Evolutionary conservation across 257 asterid species (phyloP).

Genomic region (Galeopsis tetrahit): DNA sequence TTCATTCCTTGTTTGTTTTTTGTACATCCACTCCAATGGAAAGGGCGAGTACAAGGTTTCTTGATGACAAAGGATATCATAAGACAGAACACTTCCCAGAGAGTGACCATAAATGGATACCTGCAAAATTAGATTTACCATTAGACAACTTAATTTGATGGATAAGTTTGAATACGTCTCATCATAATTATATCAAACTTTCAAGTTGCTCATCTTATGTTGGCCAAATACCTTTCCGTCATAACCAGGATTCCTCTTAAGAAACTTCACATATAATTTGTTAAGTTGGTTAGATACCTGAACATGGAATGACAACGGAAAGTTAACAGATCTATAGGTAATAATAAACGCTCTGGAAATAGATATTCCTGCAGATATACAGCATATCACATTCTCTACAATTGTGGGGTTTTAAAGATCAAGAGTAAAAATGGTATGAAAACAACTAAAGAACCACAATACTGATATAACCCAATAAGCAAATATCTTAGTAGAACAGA

Average conservation of each 20-base stretch:
- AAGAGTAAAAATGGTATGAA: neutral
- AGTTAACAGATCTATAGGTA: constrained; percentile 21
- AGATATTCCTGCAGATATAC: constrained; percentile 18
- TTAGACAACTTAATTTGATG: constrained; percentile 22
- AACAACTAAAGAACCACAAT: constrained; percentile 13
- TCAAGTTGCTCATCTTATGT: constrained; percentile 29
- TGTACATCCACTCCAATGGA: constrained; percentile 89
- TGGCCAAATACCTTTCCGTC: constrained; percentile 78
- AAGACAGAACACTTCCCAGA: constrained; percentile 92
- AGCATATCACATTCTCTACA: constrained; percentile 6
- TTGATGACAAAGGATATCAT: constrained; percentile 98
- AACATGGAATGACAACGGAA: constrained; percentile 32
- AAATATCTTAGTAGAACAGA: constrained; percentile 11
- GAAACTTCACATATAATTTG: constrained; percentile 83
- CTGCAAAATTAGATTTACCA: constrained; percentile 44
- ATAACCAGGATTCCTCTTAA: constrained; percentile 95
- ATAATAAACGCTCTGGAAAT: constrained; percentile 11
- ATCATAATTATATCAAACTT: neutral
- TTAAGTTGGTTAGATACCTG: constrained; percentile 95
- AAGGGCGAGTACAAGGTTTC: constrained; percentile 68
- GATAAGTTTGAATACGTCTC: constrained; percentile 15
- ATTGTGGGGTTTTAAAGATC: neutral
- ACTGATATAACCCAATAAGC: constrained; percentile 19
- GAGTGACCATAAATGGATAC: constrained; percentile 95
- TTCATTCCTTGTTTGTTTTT: constrained; percentile 54